Evolutionary conservation across 2,329 filamentous ascomycete species (phyloP).

Genomic region (Microthyrium microscopicum): DNA sequence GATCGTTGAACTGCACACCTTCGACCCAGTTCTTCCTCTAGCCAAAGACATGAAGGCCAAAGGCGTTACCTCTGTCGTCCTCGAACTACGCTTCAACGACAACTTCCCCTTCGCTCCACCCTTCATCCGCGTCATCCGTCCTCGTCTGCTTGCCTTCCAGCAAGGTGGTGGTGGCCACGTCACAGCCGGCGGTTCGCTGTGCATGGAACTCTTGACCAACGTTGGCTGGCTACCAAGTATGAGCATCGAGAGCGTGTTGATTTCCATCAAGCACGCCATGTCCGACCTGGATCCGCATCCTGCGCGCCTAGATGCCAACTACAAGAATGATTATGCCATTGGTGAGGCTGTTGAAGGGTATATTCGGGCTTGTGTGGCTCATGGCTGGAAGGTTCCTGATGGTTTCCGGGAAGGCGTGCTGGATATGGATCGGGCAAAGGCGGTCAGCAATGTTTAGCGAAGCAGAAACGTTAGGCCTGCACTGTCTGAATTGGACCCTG

Average conservation of each 20-base stretch:
- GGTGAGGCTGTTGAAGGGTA: slow-evolving; percentile 60
- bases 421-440: too few relatives aligned
- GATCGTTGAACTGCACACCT: slow-evolving; percentile 80
- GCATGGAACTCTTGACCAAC: slow-evolving; percentile 67
- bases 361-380: slow-evolving; percentile 44
- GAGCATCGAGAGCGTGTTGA: slow-evolving; percentile 60
- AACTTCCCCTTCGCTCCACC: slow-evolving; percentile 66
- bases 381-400: slow-evolving; percentile 57
- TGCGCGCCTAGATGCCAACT: slow-evolving; percentile 42
- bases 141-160: slow-evolving; percentile 57
- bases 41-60: slow-evolving; percentile 54
- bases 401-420: slow-evolving; percentile 32
- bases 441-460: too few relatives aligned
- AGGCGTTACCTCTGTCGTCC: slow-evolving; percentile 49
- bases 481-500: too few relatives aligned
- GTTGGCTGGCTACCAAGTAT: slow-evolving; percentile 62
- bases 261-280: slow-evolving; percentile 68
- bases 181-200: slow-evolving; percentile 67
- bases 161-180: slow-evolving; percentile 72
- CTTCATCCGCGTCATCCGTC: slow-evolving; percentile 68
- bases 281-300: slow-evolving; percentile 50
- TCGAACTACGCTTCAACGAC: slow-evolving; percentile 67
- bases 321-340: slow-evolving; percentile 42
- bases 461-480: too few relatives aligned
- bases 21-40: slow-evolving; percentile 51